A percentile compares a stretch with the other conserved stretches of the same genome.
These are phyloP conservation scores for Nymphaea colorata DNA, from an alignment of 164 flowering plant genomes.

Conservation along the genomic window DNA sequence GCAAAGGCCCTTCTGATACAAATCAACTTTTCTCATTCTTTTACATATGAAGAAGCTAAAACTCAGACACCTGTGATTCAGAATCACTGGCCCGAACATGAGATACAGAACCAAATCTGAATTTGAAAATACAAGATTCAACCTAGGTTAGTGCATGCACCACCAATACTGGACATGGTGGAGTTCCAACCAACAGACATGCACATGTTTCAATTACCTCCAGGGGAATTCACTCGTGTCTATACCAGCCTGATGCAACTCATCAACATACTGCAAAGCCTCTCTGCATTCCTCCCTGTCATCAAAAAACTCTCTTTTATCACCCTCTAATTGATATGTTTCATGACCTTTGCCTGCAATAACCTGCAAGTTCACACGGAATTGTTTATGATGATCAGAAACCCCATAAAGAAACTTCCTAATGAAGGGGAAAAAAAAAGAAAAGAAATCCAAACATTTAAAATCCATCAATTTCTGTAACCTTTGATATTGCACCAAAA, in stretches of 20 bases:
- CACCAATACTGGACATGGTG: neutral
- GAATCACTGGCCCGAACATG: neutral
- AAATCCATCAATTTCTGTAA: no score
- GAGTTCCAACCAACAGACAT: neutral
- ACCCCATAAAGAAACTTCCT: no score
- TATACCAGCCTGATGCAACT: conserved; percentile 92
- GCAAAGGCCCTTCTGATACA: no score
- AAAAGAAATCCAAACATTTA: no score
- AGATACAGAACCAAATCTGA: neutral
- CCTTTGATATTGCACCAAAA: no score
- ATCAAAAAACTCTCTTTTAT: conserved; percentile 79
- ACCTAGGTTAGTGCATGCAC: neutral
- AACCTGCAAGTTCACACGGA: conserved; percentile 36
- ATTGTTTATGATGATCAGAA: no score
- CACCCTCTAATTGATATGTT: conserved; percentile 71
- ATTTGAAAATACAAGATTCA: neutral
- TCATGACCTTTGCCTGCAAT: conserved; percentile 97
- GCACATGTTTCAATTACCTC: conserved; percentile 33
- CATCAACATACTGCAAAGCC: conserved; percentile 93
- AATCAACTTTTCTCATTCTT: no score
- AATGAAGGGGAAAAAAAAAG: no score
- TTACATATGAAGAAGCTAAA: no score
- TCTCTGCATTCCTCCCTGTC: conserved; percentile 97
- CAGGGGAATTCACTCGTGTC: conserved; percentile 98
- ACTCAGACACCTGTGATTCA: neutral